Evolutionary conservation across 2,329 filamentous ascomycete genomes (phyloP), one percentile per base, ranked within the genome.

Genomic region (Chaetoscypha palmicola): DNA sequence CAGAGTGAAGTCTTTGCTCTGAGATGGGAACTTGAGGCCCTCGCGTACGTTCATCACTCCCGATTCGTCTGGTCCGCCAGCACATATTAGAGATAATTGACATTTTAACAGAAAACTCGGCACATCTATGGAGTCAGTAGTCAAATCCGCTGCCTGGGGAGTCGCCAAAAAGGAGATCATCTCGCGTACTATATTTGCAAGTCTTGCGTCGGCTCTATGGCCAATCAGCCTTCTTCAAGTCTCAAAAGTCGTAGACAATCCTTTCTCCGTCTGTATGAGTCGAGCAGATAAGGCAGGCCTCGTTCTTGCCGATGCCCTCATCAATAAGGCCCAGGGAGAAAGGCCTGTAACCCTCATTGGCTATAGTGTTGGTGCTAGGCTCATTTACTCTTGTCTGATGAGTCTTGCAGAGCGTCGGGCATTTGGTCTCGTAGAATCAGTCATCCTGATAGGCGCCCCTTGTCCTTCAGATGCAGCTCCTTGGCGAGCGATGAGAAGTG

Each of bases 311-410:
- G 87, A 94, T 59, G 86, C 86, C 0, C 66, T 94, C 37, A 83
- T 89, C 54, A 90, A 88, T 63, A 83, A 78, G 46, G 82, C 86
- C 0, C 87, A 91, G 58, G 88, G 88, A 28, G 85, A 92, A 62
- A 72, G 88, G 11, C 83, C 86, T 0, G 83, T 94, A 1, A 90
- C 82, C 0, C 66, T 94, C 1, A 72, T 94, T 16, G 88, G 87
- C 1, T 94, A 90, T 62, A 90, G 86, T 1, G 70, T 92, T 2
- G 88, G 88, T 5, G 86, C 87, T 3, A 74, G 85, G 20, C 78
- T 92, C 10, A 88, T 96, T 37, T 94, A 86, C 62, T 79, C 82
- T 1, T 95, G 90, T 55, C 71, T 95, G 2, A 78, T 82, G 57
- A 78, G 72, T 8, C 74, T 96, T 10, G 86, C 87, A 0, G 79